Evolutionary conservation across 352 stramenopile species (phyloP), one percentile per base, ranked within the genome.

Genomic region (Ophiocytium majus): DNA sequence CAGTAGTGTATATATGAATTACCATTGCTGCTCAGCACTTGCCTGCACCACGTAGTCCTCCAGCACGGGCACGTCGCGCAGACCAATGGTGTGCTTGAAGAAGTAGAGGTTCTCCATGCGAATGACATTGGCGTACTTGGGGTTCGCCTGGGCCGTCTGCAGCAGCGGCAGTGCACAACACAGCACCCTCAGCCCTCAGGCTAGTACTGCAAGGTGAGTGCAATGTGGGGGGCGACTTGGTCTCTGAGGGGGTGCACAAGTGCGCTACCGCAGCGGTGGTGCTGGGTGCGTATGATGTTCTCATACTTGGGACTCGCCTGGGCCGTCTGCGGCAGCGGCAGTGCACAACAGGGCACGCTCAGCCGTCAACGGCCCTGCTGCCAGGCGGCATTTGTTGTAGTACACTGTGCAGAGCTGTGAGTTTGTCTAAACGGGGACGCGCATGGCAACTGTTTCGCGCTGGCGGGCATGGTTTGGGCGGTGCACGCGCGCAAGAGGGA

Each of bases 71-170:
- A 81, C 36, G 50, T 81, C 75, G n/a, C 75, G 57, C 34, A 50
- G 79, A 5, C 82, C 57, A 78, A 88, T 79, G 1, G 75, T 88
- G 17, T 78, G 63, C 28, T 83, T 76, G 79, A 88, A 88, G 63
- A 88, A 88, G 81, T 88, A 84, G 64, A 83, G 80, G 76, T 88
- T 88, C 75, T 88, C 85, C 10, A 88, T 64, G 5, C 75, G 50
- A 50, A 88, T 76, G 50, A 88, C 85, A 79, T 85, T 79, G 5
- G 82, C 85, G 76, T 88, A 88, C 37, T 88, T 88, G 1, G 81
- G 81, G 35, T 88, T 88, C 32, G 66, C 32, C 49, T 81, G 75
- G 5, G 75, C 75, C 32, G 36, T 36, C 75, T 81, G 36, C 31
- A 79, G 23, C n/a, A n/a, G n/a, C n/a, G n/a, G 31, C 43, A 57